Evolutionary conservation across 805 yeast species (phyloP).

Genomic region (Starmerella kuoi): DNA sequence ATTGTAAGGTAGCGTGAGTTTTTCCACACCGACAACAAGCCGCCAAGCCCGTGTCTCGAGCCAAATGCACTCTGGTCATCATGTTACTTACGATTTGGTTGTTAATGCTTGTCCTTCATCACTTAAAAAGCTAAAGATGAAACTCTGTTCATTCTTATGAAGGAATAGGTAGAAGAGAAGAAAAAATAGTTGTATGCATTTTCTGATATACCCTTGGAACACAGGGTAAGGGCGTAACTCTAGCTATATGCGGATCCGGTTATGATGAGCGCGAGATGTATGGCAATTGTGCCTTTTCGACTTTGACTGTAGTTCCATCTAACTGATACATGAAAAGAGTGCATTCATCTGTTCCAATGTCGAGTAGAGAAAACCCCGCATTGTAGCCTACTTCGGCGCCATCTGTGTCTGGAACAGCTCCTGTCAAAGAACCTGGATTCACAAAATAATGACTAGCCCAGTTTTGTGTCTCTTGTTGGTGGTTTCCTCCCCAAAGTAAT

Average conservation of each 20-base stretch:
- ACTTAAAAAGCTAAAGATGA: too few species aligned
- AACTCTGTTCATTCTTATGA: too few species aligned
- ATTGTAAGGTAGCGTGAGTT: constrained; percentile 90
- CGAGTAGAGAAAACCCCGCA: constrained; percentile 83
- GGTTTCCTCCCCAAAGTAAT: constrained; percentile 86
- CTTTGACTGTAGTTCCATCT: constrained; percentile 72
- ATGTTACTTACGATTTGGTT: constrained; percentile 32
- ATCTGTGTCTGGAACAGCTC: constrained; percentile 61
- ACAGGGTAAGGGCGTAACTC: too few species aligned
- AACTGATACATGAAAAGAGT: constrained; percentile 76
- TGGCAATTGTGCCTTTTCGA: constrained; percentile 62
- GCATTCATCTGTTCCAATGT: constrained; percentile 66
- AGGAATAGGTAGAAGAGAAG: too few species aligned
- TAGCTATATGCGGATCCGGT: too few species aligned
- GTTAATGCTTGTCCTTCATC: not conserved
- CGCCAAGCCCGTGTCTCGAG: constrained; percentile 55
- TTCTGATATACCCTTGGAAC: too few species aligned
- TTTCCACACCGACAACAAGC: constrained; percentile 90
- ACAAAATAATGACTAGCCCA: constrained; percentile 84
- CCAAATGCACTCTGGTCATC: constrained; percentile 99
- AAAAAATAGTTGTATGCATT: too few species aligned
- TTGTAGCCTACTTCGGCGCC: constrained; percentile 34
- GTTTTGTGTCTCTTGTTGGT: constrained; percentile 83
- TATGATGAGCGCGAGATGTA: too few species aligned
- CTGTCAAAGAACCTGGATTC: constrained; percentile 96